Percentiles rank a stretch among this genome's conserved stretches.
These are phyloP conservation scores for Pichia ethanolica DNA, from an alignment of 805 yeast species.

Conservation along the genomic window DNA sequence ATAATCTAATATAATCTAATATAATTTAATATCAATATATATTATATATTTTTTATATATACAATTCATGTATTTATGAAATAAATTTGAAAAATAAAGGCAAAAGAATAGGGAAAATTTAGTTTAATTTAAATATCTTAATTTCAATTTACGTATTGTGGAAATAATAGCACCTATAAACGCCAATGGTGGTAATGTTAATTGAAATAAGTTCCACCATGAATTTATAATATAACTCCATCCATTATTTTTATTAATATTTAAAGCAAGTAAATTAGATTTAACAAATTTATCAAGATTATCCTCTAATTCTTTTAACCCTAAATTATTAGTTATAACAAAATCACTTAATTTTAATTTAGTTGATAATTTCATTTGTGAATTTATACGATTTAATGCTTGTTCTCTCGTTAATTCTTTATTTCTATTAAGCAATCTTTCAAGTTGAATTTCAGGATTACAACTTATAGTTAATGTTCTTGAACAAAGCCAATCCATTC, in stretches of 20 bases:
- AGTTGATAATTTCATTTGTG: conserved; percentile 64
- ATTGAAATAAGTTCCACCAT: conserved; percentile 8
- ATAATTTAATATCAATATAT: not conserved
- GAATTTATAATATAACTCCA: not conserved
- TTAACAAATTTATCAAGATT: conserved; percentile 36
- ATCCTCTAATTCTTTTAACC: conserved; percentile 35
- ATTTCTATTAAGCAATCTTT: conserved; percentile 60
- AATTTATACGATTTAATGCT: conserved; percentile 60
- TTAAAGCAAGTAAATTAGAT: not conserved
- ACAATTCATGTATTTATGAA: too few species aligned
- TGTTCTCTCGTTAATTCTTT: conserved; percentile 58
- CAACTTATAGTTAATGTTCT: conserved; percentile 62
- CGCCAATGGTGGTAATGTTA: conserved; percentile 6
- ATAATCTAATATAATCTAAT: too few species aligned
- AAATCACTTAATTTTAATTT: conserved; percentile 56
- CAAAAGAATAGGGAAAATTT: too few species aligned
- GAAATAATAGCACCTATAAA: conserved; percentile 1
- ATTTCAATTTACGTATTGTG: not conserved
- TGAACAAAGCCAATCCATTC: conserved; percentile 66
- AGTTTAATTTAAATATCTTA: not conserved
- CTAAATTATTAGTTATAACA: conserved; percentile 55
- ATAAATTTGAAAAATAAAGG: too few species aligned
- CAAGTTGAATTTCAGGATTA: conserved; percentile 46
- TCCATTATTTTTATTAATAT: not conserved
- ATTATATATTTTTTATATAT: not conserved